Conservation (phyloP, 495 filamentous ascomycete genomes). For the Hypoxylon lenormandii region DNA sequence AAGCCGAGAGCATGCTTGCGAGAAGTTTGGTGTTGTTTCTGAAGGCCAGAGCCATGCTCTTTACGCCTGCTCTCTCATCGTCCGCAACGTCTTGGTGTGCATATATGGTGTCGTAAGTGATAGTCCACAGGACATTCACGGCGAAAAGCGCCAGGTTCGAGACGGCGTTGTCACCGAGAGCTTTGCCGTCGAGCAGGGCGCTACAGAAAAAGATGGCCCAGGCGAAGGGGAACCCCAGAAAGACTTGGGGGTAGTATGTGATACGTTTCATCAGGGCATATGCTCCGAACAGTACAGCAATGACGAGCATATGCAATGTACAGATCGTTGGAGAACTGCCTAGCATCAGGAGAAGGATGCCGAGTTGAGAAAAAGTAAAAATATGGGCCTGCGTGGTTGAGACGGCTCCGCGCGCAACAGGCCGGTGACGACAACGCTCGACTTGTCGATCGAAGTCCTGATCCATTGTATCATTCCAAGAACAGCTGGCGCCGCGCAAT, state of each 20-base stretch:
- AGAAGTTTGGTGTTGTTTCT: slow-evolving; percentile 41
- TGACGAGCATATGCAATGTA: slow-evolving; percentile 20
- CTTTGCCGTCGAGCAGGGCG: slow-evolving; percentile 31
- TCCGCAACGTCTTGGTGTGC: slow-evolving; percentile 60
- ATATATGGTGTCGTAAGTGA: slow-evolving; percentile 63
- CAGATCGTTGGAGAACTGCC: slow-evolving; percentile 14
- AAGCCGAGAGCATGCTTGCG: not conserved
- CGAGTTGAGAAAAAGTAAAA: slow-evolving; percentile 40
- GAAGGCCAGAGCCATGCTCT: slow-evolving; percentile 55
- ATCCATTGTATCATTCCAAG: slow-evolving; percentile 64
- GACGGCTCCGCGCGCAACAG: slow-evolving; percentile 63
- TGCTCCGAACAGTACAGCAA: slow-evolving; percentile 14
- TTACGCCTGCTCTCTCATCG: slow-evolving; percentile 58
- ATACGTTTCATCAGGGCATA: slow-evolving; percentile 53
- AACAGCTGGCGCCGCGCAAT: slow-evolving; percentile 47
- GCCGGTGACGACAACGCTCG: slow-evolving; percentile 53
- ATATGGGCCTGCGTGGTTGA: slow-evolving; percentile 48
- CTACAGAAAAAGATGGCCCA: slow-evolving; percentile 47
- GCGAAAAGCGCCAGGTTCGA: slow-evolving; percentile 40
- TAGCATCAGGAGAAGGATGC: slow-evolving; percentile 18
- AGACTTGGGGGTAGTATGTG: slow-evolving; percentile 54
- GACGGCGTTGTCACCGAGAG: slow-evolving; percentile 1
- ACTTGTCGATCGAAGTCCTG: slow-evolving; percentile 58
- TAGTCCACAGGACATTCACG: slow-evolving; percentile 54
- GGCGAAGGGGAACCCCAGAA: slow-evolving; percentile 51